Percentiles rank a stretch among this genome's conserved stretches.
Conservation (phyloP, 1,139 yeast genomes). For the Candida smagusa region DNA sequence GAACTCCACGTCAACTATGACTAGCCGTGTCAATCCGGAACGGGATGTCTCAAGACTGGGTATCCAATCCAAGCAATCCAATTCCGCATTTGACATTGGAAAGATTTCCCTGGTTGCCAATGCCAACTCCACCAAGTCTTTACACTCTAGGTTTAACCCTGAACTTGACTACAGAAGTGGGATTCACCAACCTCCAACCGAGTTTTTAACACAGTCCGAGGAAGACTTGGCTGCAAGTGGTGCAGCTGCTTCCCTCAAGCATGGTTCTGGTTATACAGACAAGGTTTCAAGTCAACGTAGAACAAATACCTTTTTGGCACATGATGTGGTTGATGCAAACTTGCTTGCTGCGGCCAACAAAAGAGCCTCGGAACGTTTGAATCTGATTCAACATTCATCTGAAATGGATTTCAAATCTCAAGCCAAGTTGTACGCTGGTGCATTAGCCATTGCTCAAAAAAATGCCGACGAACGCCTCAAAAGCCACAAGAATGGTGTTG, state of each 20-base stretch:
- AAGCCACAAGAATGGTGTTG: slow-evolving; percentile 47
- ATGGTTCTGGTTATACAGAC: slow-evolving; percentile 25
- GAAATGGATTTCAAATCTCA: slow-evolving; percentile 39
- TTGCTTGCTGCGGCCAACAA: slow-evolving; percentile 61
- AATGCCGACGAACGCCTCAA: slow-evolving; percentile 56
- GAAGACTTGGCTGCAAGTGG: slow-evolving; percentile 37
- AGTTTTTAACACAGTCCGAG: slow-evolving; percentile 26
- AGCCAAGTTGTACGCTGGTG: slow-evolving; percentile 44
- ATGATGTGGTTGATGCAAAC: slow-evolving; percentile 48
- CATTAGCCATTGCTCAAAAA: slow-evolving; percentile 66
- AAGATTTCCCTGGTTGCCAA: slow-evolving; percentile 44
- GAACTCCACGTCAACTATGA: slow-evolving; percentile 44
- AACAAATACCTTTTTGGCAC: slow-evolving; percentile 34
- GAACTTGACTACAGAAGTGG: slow-evolving; percentile 45
- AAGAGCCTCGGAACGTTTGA: slow-evolving; percentile 54
- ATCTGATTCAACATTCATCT: slow-evolving; percentile 30
- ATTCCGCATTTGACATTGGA: slow-evolving; percentile 33
- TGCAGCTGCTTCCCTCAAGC: slow-evolving; percentile 37
- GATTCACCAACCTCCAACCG: slow-evolving; percentile 23
- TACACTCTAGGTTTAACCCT: slow-evolving; percentile 45
- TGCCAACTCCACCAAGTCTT: slow-evolving; percentile 38
- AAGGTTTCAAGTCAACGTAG: slow-evolving; percentile 27
- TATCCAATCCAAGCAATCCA: slow-evolving; percentile 29
- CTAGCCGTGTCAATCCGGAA: slow-evolving; percentile 48
- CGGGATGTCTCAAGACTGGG: slow-evolving; percentile 44